Conservation (phyloP, 768 basidiomycete genomes). For the Termitomyces sp. region DNA sequence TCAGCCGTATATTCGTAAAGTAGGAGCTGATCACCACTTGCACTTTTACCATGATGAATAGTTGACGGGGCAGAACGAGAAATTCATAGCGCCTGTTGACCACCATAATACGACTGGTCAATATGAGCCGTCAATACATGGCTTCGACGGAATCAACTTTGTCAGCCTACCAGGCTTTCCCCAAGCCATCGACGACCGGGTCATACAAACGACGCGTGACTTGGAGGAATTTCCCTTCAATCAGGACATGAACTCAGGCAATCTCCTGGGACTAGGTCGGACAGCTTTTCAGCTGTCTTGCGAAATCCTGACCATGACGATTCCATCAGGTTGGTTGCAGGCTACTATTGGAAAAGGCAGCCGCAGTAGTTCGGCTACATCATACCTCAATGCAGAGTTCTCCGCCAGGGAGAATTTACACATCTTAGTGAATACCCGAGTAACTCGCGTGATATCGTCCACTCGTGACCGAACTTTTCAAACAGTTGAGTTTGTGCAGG, state of each 20-base stretch:
- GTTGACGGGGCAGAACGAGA: too few relatives aligned
- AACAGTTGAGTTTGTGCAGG: conserved; percentile 22
- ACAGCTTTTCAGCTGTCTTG: not conserved
- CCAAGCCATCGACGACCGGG: conserved; percentile 23
- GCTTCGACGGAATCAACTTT: conserved; percentile 28
- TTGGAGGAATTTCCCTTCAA: conserved; percentile 26
- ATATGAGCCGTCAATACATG: too few relatives aligned
- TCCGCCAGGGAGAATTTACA: conserved; percentile 28
- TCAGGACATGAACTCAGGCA: conserved; percentile 25
- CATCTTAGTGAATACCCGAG: conserved; percentile 26
- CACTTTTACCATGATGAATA: too few relatives aligned
- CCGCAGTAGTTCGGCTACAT: conserved; percentile 32
- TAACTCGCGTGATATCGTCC: conserved; percentile 17
- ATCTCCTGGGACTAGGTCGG: conserved; percentile 27
- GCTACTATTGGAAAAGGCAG: conserved; percentile 23
- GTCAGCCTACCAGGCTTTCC: conserved; percentile 32
- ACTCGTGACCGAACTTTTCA: conserved; percentile 6
- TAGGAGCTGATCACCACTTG: too few relatives aligned
- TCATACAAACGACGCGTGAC: conserved; percentile 30
- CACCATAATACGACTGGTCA: too few relatives aligned
- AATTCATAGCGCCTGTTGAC: too few relatives aligned
- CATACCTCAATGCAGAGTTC: conserved; percentile 25
- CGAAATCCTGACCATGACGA: not conserved
- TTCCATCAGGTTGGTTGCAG: conserved; percentile 25
- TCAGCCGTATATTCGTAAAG: too few relatives aligned